A percentile compares a stretch with the other conserved stretches of the same genome.
phyloP scores from a whole-genome alignment of 1,284 basidiomycete genomes.

The Trichosporon faecale region DNA sequence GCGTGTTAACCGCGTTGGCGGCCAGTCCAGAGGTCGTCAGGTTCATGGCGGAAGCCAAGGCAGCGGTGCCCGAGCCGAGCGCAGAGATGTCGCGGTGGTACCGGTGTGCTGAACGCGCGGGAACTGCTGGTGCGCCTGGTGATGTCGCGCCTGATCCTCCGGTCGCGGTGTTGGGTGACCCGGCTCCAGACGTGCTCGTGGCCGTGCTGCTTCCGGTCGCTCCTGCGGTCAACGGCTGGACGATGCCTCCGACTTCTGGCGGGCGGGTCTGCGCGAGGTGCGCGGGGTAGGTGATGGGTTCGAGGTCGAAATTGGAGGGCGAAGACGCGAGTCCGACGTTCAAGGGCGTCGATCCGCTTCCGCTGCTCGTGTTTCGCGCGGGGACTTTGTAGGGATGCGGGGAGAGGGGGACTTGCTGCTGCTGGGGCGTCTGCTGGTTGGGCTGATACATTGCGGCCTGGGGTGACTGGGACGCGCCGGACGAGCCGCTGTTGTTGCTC shows the following conservation, averaged over 20 bases:
- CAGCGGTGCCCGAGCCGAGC: constrained; percentile 15
- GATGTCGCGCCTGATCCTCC: neutral
- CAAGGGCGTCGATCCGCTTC: neutral
- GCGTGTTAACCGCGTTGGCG: neutral
- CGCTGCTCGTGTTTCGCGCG: neutral
- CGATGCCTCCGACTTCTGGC: constrained; percentile 16
- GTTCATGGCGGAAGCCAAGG: constrained; percentile 21
- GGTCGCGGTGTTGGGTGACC: constrained; percentile 1
- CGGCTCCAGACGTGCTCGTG: neutral
- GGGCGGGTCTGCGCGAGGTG: constrained; percentile 33
- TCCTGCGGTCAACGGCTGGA: constrained; percentile 6
- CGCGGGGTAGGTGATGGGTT: constrained; percentile 34
- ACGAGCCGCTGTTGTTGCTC: constrained; percentile 1
- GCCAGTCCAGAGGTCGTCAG: constrained; percentile 16
- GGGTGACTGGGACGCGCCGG: neutral
- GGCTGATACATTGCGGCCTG: constrained; percentile 5
- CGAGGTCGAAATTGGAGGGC: constrained; percentile 26
- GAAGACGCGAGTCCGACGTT: constrained; percentile 14
- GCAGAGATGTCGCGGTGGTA: constrained; percentile 26
- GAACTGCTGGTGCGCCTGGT: constrained; percentile 19
- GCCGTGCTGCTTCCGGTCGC: constrained; percentile 2
- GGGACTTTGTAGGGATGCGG: constrained; percentile 10
- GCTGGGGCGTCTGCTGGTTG: constrained; percentile 5
- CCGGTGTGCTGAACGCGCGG: constrained; percentile 23
- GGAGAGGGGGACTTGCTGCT: constrained; percentile 11